Conservation (phyloP, 768 basidiomycete genomes). For the Tephrocybe sp. region DNA sequence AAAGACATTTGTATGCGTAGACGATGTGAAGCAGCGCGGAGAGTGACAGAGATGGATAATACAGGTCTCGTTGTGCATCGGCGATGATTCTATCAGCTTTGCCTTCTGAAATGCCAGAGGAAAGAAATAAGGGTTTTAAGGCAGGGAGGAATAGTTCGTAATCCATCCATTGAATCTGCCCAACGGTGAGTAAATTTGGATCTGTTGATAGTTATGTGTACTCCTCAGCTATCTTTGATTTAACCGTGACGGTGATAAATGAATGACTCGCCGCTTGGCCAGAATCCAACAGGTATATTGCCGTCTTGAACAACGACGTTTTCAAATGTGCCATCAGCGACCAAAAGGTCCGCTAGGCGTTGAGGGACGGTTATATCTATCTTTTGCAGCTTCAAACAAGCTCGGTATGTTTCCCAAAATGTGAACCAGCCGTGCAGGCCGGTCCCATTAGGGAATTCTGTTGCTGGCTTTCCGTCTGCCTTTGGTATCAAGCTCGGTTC, state of each 20-base stretch:
- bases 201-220: conserved; percentile 46
- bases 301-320: conserved; percentile 54
- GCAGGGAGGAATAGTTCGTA: conserved; percentile 67
- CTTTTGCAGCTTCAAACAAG: conserved; percentile 48
- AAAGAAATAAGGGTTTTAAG: conserved; percentile 58
- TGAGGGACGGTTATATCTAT: conserved; percentile 61
- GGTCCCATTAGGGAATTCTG: conserved; percentile 22
- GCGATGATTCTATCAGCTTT: conserved; percentile 57
- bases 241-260: not conserved
- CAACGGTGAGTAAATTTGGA: conserved; percentile 57
- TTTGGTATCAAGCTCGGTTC: conserved; percentile 59
- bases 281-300: conserved; percentile 67
- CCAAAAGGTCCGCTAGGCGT: conserved; percentile 50
- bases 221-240: too few species aligned
- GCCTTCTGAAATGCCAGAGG: conserved; percentile 49
- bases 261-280: conserved; percentile 52
- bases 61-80: conserved; percentile 66
- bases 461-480: conserved; percentile 42
- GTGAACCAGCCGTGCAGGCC: conserved; percentile 60
- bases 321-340: conserved; percentile 41
- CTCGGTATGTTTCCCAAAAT: conserved; percentile 62
- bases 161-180: conserved; percentile 74
- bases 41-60: conserved; percentile 52
- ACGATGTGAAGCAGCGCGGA: conserved; percentile 55
- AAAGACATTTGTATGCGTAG: conserved; percentile 11